Evolutionary conservation across 164 flowering plant species (phyloP).

Genomic region (Magnolia officinalis): DNA sequence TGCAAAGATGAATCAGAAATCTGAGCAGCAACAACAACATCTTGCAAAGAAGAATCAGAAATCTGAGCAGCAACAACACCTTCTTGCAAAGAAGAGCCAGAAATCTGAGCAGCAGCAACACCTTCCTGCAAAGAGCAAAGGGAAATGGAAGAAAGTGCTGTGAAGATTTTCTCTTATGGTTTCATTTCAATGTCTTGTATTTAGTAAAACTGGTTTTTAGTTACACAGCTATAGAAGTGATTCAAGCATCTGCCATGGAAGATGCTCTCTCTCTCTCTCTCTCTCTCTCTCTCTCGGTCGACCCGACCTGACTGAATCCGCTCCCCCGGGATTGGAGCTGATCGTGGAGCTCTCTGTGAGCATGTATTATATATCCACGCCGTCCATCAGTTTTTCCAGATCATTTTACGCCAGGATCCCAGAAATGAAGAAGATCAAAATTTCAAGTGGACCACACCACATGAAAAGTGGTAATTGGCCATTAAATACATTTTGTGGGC

Average conservation of each 20-base stretch:
- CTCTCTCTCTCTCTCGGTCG: too few relatives aligned
- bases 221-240: slow-evolving; percentile 6
- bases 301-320: too few relatives aligned
- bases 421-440: too few relatives aligned
- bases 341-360: too few relatives aligned
- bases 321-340: too few relatives aligned
- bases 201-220: slow-evolving; percentile 1
- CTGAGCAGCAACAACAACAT: neutral
- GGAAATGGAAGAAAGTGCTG: neutral
- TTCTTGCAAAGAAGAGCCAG: neutral
- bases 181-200: neutral
- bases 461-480: too few relatives aligned
- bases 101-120: neutral
- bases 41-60: slow-evolving; percentile 1
- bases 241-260: neutral
- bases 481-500: too few relatives aligned
- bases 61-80: neutral
- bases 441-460: too few relatives aligned
- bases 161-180: neutral
- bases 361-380: too few relatives aligned
- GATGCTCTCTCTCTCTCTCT: too few relatives aligned
- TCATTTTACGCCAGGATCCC: too few relatives aligned
- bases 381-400: too few relatives aligned
- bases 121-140: neutral
- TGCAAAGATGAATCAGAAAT: slow-evolving; percentile 3